Percentiles rank a stretch among this genome's conserved stretches.
phyloP scores from a whole-genome alignment of 495 filamentous ascomycete genomes.

The Penicillium robsamsonii region DNA sequence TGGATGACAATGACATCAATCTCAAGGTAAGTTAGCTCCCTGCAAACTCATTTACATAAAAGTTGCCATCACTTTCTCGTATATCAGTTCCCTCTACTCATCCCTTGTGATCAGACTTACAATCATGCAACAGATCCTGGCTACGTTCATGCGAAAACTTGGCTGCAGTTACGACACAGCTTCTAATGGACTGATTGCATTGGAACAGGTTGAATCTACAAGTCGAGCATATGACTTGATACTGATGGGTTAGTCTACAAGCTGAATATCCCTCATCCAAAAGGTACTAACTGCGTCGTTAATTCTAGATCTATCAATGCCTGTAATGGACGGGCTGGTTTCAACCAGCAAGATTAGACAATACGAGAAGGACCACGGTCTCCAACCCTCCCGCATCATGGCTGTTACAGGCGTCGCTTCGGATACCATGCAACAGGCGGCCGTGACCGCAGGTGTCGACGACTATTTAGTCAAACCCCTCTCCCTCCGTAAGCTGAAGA shows the following conservation, averaged over 20 bases:
- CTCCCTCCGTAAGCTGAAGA: slow-evolving; percentile 30
- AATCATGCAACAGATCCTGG: slow-evolving; percentile 15
- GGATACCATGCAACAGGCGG: slow-evolving; percentile 28
- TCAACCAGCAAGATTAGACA: slow-evolving; percentile 24
- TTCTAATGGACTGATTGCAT: slow-evolving; percentile 53
- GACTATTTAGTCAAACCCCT: slow-evolving; percentile 42
- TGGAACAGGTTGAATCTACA: slow-evolving; percentile 42
- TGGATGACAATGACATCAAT: slow-evolving; percentile 43
- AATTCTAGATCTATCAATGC: slow-evolving; percentile 21
- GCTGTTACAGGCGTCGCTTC: slow-evolving; percentile 40
- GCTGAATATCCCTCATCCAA: neutral
- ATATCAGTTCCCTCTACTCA: neutral
- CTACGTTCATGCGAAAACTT: slow-evolving; percentile 45
- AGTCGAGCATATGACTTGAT: slow-evolving; percentile 41
- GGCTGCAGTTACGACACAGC: slow-evolving; percentile 47
- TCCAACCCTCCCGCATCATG: slow-evolving; percentile 19
- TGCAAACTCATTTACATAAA: neutral
- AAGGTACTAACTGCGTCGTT: neutral
- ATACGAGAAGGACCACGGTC: slow-evolving; percentile 17
- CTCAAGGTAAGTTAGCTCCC: slow-evolving; percentile 16
- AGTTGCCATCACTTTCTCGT: neutral
- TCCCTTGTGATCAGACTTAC: neutral
- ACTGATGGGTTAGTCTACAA: slow-evolving; percentile 37
- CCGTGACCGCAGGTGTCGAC: slow-evolving; percentile 36
- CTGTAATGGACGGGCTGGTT: slow-evolving; percentile 26